Evolutionary conservation across 2,329 filamentous ascomycete species (phyloP).

Genomic region (Alternaria ventricosa): DNA sequence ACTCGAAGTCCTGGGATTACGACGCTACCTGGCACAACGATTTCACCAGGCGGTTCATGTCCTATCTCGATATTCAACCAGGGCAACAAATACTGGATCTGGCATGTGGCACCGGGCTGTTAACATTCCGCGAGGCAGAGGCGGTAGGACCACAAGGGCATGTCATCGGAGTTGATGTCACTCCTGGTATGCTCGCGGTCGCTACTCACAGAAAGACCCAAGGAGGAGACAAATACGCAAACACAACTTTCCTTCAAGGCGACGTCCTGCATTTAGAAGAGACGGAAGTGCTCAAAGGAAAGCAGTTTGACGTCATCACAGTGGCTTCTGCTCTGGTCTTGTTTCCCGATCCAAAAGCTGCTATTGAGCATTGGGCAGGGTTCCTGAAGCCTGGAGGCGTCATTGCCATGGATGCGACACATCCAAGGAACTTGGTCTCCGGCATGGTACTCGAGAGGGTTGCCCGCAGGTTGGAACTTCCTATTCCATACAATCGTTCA

Average conservation of each 20-base stretch:
- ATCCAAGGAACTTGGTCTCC: constrained; percentile 47
- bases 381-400: constrained; percentile 52
- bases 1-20: constrained; percentile 45
- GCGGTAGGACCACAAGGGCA: constrained; percentile 46
- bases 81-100: constrained; percentile 55
- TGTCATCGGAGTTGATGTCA: constrained; percentile 53
- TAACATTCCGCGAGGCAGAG: constrained; percentile 50
- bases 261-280: constrained; percentile 47
- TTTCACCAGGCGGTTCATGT: constrained; percentile 49
- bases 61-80: constrained; percentile 37
- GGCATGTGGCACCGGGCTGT: constrained; percentile 55
- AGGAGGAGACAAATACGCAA: constrained; percentile 34
- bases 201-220: constrained; percentile 41
- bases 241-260: constrained; percentile 46
- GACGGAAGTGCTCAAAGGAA: constrained; percentile 29
- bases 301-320: constrained; percentile 46
- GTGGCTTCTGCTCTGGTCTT: constrained; percentile 52
- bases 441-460: constrained; percentile 49
- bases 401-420: constrained; percentile 49
- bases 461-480: constrained; percentile 38
- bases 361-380: constrained; percentile 47
- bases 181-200: constrained; percentile 49
- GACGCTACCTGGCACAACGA: constrained; percentile 52
- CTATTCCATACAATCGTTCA: constrained; percentile 46
- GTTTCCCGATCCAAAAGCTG: constrained; percentile 47